phyloP scores from a whole-genome alignment of 169 alveolate species.

The Plasmodium malariae region DNA sequence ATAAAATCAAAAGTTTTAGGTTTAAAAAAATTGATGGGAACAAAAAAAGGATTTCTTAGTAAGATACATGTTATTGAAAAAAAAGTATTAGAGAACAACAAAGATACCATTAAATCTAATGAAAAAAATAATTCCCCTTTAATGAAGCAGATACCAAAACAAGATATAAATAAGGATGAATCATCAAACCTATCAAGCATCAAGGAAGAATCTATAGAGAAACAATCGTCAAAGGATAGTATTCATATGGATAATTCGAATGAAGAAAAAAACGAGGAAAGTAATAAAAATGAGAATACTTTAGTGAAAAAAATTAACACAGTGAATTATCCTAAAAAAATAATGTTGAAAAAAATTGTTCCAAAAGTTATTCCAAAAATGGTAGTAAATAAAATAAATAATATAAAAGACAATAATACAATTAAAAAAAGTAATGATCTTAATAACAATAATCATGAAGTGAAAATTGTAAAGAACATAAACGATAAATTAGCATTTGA shows the following conservation, averaged over 20 bases:
- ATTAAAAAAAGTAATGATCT: conserved; percentile 1
- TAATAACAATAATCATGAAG: conserved; percentile 12
- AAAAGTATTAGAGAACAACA: background rate
- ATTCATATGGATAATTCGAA: background rate
- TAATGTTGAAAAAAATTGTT: conserved; percentile 1
- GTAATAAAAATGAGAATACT: background rate
- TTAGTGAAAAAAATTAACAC: conserved; percentile 15
- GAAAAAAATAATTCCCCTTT: background rate
- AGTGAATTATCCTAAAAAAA: conserved; percentile 10
- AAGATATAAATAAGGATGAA: background rate
- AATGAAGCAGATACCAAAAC: background rate
- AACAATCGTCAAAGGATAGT: background rate
- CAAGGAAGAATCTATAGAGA: conserved; percentile 1
- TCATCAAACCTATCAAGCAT: background rate
- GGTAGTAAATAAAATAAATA: conserved; percentile 3
- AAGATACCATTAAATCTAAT: background rate
- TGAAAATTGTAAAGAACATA: conserved; percentile 16
- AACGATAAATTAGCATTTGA: conserved; percentile 78
- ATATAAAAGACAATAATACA: conserved; percentile 1
- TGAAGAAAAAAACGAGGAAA: background rate
- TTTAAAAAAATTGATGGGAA: conserved; percentile 24
- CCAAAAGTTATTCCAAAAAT: conserved; percentile 30
- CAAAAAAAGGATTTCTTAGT: conserved; percentile 17
- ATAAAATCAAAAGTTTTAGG: conserved; percentile 36
- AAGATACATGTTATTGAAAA: conserved; percentile 28